Percentiles rank a stretch among this genome's conserved stretches.
Evolutionary conservation across 768 basidiomycete species (phyloP).

Genomic region (Tulasnella sp.): DNA sequence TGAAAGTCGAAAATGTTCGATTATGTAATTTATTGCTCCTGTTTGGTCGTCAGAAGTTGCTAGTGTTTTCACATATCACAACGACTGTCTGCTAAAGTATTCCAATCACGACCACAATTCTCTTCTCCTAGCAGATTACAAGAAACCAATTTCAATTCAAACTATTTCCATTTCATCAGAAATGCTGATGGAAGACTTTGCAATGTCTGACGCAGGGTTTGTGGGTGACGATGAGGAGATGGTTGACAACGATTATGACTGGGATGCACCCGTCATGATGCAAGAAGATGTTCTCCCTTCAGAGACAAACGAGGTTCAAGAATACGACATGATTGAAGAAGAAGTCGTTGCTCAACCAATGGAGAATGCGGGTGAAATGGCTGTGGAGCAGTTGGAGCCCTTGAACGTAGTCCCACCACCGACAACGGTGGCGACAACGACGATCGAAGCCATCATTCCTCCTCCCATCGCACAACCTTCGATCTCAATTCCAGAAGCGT

Average conservation of each 20-base stretch:
- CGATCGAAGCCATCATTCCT: not conserved
- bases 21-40: too few species aligned
- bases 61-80: too few species aligned
- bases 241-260: constrained; percentile 7
- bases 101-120: too few species aligned
- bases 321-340: constrained; percentile 12
- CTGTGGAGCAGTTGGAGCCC: constrained; percentile 1
- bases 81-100: too few species aligned
- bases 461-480: too few species aligned
- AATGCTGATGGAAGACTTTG: constrained; percentile 11
- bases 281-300: not conserved
- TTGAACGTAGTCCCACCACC: not conserved
- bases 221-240: constrained; percentile 6
- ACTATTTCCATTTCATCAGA: not conserved
- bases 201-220: constrained; percentile 3
- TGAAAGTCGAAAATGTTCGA: too few species aligned
- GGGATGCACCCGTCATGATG: too few species aligned
- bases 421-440: not conserved
- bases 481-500: too few species aligned
- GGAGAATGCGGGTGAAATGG: constrained; percentile 7
- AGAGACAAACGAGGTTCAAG: constrained; percentile 4
- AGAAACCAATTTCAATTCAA: not conserved
- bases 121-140: too few species aligned
- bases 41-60: too few species aligned
- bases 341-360: too few species aligned